Evolutionary conservation across 129 eudicot genomes (phyloP), one percentile per base, ranked within the genome.

Genomic region (Dittrichia graveolens): DNA sequence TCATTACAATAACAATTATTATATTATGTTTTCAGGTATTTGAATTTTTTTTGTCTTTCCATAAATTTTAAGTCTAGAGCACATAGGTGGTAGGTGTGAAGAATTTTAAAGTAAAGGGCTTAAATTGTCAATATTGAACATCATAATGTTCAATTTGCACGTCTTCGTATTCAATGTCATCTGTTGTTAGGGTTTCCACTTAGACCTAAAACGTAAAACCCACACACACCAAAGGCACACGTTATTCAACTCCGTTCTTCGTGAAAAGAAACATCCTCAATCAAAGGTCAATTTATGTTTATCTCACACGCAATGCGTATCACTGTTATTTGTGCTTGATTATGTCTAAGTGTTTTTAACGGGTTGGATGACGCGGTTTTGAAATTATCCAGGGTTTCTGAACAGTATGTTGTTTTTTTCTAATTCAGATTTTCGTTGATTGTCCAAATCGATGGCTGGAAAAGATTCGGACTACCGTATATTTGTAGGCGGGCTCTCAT

Each of bases 401-500:
- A 18, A 46, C 18, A 14, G 5, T 55, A n/a, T 13, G 60, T 19
- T 50, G 39, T 40, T 38, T 19, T 45, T 14, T 52, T 14, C 16
- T 5, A 38, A 13, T 42, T n/a, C 24, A 8, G 40, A 14, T 24
- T 2, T 43, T 53, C 50, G 37, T 35, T 66, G 67, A 61, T 68
- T 49, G 55, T 56, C 41, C 18, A 48, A 61, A 38, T 60, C 39
- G 40, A 91, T 91, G 97, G 83, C 87, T 24, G 88, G 81, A 46
- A 89, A 84, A 58, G 98, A 87, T 7, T 83, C 87, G 3, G 98
- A 93, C 1, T 71, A 93, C 85, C 92, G 98, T 65, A 82, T 93
- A 58, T 93, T 93, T 42, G 87, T 93, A 8, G 98, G 98, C 40
- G 98, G 98, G 9, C 61, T 93, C 18, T 86, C 96, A 57, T 83